Evolutionary conservation across 169 alveolate genomes (phyloP).

Genomic region (Eimeria acervulina): DNA sequence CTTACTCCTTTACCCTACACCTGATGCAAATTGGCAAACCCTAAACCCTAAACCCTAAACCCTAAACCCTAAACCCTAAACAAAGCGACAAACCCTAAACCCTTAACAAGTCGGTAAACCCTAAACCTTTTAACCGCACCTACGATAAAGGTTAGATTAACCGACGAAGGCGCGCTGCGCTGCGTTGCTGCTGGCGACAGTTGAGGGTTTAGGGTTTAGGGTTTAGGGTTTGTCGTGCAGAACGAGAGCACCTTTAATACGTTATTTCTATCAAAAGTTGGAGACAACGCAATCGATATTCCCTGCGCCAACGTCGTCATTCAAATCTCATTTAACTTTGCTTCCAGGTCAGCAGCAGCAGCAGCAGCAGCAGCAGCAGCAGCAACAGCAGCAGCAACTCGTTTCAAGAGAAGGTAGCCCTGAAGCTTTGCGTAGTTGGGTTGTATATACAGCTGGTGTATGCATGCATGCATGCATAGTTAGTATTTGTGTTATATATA

Average conservation of each 20-base stretch:
- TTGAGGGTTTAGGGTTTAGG: not conserved
- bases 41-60: too few relatives aligned
- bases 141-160: too few relatives aligned
- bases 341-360: conserved; percentile 89
- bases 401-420: too few relatives aligned
- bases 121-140: not conserved
- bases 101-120: not conserved
- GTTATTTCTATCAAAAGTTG: conserved; percentile 98
- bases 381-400: not conserved
- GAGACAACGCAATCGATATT: conserved; percentile 99
- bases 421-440: too few relatives aligned
- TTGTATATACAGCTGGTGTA: too few relatives aligned
- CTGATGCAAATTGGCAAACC: too few relatives aligned
- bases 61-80: too few relatives aligned
- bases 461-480: too few relatives aligned
- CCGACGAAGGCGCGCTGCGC: not conserved
- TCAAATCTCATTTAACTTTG: conserved; percentile 98
- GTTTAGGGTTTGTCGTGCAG: conserved; percentile 59
- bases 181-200: not conserved
- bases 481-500: too few relatives aligned
- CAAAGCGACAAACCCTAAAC: too few relatives aligned
- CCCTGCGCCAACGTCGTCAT: conserved; percentile 99
- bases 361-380: conserved; percentile 10
- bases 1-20: too few relatives aligned
- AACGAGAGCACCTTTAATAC: conserved; percentile 94